Evolutionary conservation across 164 flowering plant species (phyloP).

Genomic region (Macadamia tetraphylla): DNA sequence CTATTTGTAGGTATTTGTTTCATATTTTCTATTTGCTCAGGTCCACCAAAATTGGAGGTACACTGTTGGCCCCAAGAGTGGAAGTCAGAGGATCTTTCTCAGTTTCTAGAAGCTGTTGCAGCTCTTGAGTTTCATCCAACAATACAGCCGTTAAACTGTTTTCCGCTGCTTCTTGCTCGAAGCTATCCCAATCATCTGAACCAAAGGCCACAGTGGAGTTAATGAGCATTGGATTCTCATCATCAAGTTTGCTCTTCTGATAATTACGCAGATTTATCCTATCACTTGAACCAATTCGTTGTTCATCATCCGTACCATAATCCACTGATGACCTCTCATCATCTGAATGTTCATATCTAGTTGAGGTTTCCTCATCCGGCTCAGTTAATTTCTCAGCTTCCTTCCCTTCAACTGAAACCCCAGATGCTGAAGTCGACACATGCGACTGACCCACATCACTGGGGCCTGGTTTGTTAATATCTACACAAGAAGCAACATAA

Average conservation of each 20-base stretch:
- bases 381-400: slow-evolving; percentile 16
- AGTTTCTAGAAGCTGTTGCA: slow-evolving; percentile 13
- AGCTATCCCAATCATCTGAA: slow-evolving; percentile 80
- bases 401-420: slow-evolving; percentile 16
- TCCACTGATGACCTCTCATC: slow-evolving; percentile 62
- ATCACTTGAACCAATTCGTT: slow-evolving; percentile 10
- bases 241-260: slow-evolving; percentile 14
- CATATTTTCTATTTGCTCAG: slow-evolving; percentile 21
- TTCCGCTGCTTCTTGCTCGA: slow-evolving; percentile 38
- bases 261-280: slow-evolving; percentile 13
- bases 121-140: slow-evolving; percentile 15
- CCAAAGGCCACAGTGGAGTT: slow-evolving; percentile 73
- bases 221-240: slow-evolving; percentile 53
- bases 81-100: slow-evolving; percentile 9
- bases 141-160: slow-evolving; percentile 8
- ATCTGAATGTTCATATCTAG: slow-evolving; percentile 47
- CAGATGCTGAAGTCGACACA: slow-evolving; percentile 8
- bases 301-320: slow-evolving; percentile 50
- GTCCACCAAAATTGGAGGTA: slow-evolving; percentile 7
- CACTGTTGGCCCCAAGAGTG: background rate
- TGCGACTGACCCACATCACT: background rate
- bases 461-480: background rate
- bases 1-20: slow-evolving; percentile 13
- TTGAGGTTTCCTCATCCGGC: slow-evolving; percentile 34
- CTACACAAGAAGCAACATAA: background rate